These are phyloP conservation scores for Hypericum perforatum DNA, from an alignment of 345 rosid species.

Conservation along the genomic window DNA sequence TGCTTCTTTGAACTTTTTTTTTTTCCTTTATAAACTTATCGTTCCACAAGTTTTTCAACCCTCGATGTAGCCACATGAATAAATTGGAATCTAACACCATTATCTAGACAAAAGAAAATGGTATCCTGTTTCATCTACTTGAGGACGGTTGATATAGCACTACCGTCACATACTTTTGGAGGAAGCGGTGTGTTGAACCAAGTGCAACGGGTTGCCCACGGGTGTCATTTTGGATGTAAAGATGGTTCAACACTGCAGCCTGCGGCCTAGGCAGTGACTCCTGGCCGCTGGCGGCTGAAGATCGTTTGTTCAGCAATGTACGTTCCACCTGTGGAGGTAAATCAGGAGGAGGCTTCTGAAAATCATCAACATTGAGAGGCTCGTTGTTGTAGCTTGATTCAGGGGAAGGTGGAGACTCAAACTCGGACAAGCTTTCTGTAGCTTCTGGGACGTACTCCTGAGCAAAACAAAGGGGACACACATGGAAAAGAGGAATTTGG, in stretches of 20 bases:
- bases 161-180: constrained; percentile 36
- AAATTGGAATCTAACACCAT: too few relatives aligned
- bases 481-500: neutral
- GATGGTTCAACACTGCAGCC: constrained; percentile 32
- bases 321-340: constrained; percentile 44
- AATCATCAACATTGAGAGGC: constrained; percentile 27
- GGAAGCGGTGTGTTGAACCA: constrained; percentile 36
- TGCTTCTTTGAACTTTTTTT: too few relatives aligned
- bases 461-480: constrained; percentile 12
- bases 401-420: constrained; percentile 48
- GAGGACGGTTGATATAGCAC: constrained; percentile 38
- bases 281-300: constrained; percentile 5
- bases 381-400: constrained; percentile 38
- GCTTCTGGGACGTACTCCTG: constrained; percentile 42
- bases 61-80: too few relatives aligned
- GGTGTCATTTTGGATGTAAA: constrained; percentile 24
- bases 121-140: constrained; percentile 17
- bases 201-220: constrained; percentile 28
- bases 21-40: too few relatives aligned
- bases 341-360: constrained; percentile 46
- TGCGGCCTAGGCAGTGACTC: constrained; percentile 27
- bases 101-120: too few relatives aligned
- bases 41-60: too few relatives aligned
- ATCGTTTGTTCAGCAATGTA: constrained; percentile 17
- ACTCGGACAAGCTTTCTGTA: constrained; percentile 31